Conservation (phyloP, 345 rosid genomes). For the Pistacia atlantica region DNA sequence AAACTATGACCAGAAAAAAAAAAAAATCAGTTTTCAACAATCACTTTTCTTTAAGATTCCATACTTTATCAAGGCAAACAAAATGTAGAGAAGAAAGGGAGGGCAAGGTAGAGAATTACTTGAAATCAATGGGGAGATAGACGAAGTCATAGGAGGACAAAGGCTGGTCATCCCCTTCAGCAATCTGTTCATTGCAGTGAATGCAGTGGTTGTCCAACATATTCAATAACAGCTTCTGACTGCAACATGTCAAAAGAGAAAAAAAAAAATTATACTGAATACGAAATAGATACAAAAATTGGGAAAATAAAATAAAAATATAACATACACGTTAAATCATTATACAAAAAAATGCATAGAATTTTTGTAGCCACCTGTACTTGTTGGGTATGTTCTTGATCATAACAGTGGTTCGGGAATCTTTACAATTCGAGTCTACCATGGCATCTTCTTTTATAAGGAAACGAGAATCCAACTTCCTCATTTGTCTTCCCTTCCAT, state of each 20-base stretch:
- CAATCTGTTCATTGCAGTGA: conserved; percentile 78
- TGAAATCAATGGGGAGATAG: conserved; percentile 95
- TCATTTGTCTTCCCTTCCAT: conserved; percentile 47
- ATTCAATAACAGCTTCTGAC: conserved; percentile 67
- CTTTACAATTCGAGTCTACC: conserved; percentile 55
- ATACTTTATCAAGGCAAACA: neutral
- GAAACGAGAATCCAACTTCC: conserved; percentile 57
- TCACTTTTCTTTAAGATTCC: neutral
- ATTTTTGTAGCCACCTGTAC: conserved; percentile 59
- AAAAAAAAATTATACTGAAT: neutral
- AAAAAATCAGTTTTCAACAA: too few species aligned
- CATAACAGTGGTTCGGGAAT: conserved; percentile 89
- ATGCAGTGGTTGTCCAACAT: conserved; percentile 92
- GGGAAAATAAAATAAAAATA: neutral
- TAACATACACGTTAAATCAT: neutral
- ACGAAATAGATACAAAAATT: too few species aligned
- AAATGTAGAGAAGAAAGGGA: neutral
- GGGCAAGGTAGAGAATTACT: conserved; percentile 39
- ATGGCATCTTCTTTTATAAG: conserved; percentile 52
- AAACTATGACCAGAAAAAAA: too few species aligned
- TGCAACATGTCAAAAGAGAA: conserved; percentile 25
- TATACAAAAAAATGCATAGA: too few species aligned
- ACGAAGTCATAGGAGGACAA: conserved; percentile 87
- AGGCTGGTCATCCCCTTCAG: conserved; percentile 45
- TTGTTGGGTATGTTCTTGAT: conserved; percentile 98